A percentile compares a stretch with the other conserved stretches of the same genome.
Evolutionary conservation across 1,284 basidiomycete genomes (phyloP).

Genomic region (Leccinum subrobustum): DNA sequence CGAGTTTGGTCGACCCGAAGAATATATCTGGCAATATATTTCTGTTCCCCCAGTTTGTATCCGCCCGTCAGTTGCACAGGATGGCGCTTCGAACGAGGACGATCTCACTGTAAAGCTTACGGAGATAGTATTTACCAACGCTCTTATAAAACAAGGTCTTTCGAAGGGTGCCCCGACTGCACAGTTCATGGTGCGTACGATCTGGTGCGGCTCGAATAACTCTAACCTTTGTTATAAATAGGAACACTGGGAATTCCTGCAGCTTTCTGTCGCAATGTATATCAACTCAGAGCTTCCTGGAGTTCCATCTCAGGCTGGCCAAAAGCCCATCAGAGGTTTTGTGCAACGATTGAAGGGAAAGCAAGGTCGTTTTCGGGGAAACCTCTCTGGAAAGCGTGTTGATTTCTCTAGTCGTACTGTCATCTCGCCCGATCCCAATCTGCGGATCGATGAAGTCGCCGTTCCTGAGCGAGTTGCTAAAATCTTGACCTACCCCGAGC

Average conservation of each 20-base stretch:
- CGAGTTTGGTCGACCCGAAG: conserved; percentile 89
- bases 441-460: conserved; percentile 97
- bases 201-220: neutral
- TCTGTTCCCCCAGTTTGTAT: conserved; percentile 98
- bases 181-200: conserved; percentile 75
- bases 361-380: conserved; percentile 98
- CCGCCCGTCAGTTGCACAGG: conserved; percentile 95
- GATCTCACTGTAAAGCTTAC: conserved; percentile 97
- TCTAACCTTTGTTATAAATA: conserved; percentile 32
- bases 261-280: conserved; percentile 94
- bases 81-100: conserved; percentile 97
- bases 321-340: conserved; percentile 94
- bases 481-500: conserved; percentile 94
- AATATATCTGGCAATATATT: conserved; percentile 99
- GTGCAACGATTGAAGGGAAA: conserved; percentile 99
- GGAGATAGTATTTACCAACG: conserved; percentile 96
- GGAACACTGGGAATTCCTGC: conserved; percentile 99
- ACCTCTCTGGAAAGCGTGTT: conserved; percentile 98
- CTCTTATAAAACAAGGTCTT: conserved; percentile 89
- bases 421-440: conserved; percentile 97
- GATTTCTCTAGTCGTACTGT: conserved; percentile 99
- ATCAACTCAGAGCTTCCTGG: conserved; percentile 98
- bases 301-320: conserved; percentile 78
- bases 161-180: conserved; percentile 86
- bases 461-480: conserved; percentile 97